These are phyloP conservation scores for Gymnopus androsaceus DNA, from an alignment of 1,284 basidiomycete genomes.

Conservation along the genomic window DNA sequence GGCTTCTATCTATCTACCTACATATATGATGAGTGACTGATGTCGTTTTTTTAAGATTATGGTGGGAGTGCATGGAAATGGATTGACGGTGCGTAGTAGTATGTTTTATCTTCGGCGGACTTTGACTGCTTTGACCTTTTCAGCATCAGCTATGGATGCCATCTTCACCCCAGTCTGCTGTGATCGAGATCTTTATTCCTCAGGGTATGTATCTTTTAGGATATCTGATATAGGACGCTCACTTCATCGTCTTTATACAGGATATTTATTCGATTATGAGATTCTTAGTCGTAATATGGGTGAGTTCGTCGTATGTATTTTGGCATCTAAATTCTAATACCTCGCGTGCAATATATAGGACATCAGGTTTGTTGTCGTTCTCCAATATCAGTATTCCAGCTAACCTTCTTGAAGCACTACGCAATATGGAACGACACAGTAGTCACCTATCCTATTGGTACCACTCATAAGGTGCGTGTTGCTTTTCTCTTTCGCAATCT, in stretches of 20 bases:
- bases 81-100: conserved; percentile 36
- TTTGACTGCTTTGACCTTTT: background rate
- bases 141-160: conserved; percentile 48
- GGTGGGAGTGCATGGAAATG: conserved; percentile 46
- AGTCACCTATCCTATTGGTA: conserved; percentile 34
- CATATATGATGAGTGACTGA: background rate
- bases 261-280: conserved; percentile 43
- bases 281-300: conserved; percentile 42
- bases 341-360: too few relatives aligned
- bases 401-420: conserved; percentile 36
- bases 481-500: background rate
- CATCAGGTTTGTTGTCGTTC: too few relatives aligned
- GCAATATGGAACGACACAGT: conserved; percentile 43
- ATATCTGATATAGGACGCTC: background rate
- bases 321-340: background rate
- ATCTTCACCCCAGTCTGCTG: conserved; percentile 35
- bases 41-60: conserved; percentile 30
- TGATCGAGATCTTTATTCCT: conserved; percentile 42
- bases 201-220: conserved; percentile 24
- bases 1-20: conserved; percentile 16
- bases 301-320: conserved; percentile 34
- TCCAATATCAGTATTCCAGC: background rate
- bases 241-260: conserved; percentile 20
- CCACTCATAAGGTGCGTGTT: conserved; percentile 31
- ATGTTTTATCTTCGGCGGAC: background rate